phyloP scores from a whole-genome alignment of 2,329 filamentous ascomycete genomes.

The Penicillium sp. region DNA sequence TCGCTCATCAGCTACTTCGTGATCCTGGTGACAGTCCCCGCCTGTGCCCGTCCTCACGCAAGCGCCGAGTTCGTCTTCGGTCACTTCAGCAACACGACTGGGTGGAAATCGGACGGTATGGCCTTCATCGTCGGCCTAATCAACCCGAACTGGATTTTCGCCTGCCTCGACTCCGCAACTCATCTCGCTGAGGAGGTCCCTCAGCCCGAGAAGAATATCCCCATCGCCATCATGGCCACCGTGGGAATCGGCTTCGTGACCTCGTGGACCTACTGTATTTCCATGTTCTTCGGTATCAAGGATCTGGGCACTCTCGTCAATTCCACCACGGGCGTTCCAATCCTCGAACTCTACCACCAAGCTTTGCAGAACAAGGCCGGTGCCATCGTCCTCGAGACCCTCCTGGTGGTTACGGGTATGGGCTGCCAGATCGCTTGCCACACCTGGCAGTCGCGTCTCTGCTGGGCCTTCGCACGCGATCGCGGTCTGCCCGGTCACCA shows the following conservation, averaged over 20 bases:
- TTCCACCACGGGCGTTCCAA: conserved; percentile 51
- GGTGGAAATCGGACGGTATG: conserved; percentile 54
- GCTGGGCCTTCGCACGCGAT: conserved; percentile 59
- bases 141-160: conserved; percentile 57
- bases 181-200: conserved; percentile 58
- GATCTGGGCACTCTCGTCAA: conserved; percentile 47
- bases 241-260: conserved; percentile 51
- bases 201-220: conserved; percentile 14
- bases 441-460: conserved; percentile 56
- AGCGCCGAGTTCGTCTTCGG: conserved; percentile 56
- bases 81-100: conserved; percentile 58
- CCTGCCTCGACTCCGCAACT: conserved; percentile 56
- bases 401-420: conserved; percentile 54
- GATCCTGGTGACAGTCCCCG: conserved; percentile 54
- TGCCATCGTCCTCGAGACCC: conserved; percentile 51
- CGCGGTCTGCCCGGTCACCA: conserved; percentile 51
- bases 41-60: conserved; percentile 51
- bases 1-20: conserved; percentile 54
- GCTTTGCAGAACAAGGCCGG: conserved; percentile 49
- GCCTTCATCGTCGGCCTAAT: conserved; percentile 60
- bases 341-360: conserved; percentile 54
- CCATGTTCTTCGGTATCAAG: conserved; percentile 56
- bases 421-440: conserved; percentile 54
- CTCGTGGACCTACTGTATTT: conserved; percentile 52
- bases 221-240: conserved; percentile 54